A percentile compares a stretch with the other conserved stretches of the same genome.
Conservation (phyloP, 2,329 filamentous ascomycete genomes). For the Scortechinia acanthostroma region DNA sequence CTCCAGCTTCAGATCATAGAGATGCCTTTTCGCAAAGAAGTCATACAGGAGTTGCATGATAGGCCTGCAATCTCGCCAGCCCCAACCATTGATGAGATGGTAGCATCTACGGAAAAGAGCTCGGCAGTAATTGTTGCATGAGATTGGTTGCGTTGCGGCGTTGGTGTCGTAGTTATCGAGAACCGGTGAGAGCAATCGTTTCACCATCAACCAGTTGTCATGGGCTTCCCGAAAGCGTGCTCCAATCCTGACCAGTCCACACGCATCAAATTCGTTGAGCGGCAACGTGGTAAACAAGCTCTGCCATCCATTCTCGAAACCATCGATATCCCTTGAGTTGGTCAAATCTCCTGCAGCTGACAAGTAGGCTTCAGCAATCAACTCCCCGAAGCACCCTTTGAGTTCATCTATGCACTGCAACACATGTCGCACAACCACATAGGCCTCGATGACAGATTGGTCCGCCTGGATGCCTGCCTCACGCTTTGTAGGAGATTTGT, state of each 20-base stretch:
- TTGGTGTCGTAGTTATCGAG: conserved; percentile 32
- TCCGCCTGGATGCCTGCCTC: conserved; percentile 37
- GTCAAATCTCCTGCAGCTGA: conserved; percentile 23
- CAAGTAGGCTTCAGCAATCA: conserved; percentile 23
- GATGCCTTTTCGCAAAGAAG: conserved; percentile 45
- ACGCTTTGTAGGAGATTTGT: conserved; percentile 18
- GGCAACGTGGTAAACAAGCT: conserved; percentile 43
- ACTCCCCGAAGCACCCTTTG: conserved; percentile 28
- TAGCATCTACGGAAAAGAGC: conserved; percentile 40
- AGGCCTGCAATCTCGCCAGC: conserved; percentile 45
- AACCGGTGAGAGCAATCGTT: conserved; percentile 31
- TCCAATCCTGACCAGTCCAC: conserved; percentile 32
- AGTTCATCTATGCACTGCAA: conserved; percentile 18
- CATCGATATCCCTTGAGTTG: conserved; percentile 15
- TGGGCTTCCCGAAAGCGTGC: conserved; percentile 23
- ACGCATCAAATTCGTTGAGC: conserved; percentile 37
- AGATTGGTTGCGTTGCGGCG: conserved; percentile 22
- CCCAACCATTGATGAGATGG: conserved; percentile 41
- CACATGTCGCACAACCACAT: conserved; percentile 35
- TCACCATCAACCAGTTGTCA: conserved; percentile 41
- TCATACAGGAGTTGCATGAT: conserved; percentile 45
- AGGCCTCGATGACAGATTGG: conserved; percentile 29
- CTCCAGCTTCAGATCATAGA: conserved; percentile 43
- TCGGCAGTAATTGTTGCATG: conserved; percentile 46
- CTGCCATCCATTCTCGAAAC: conserved; percentile 25